Percentiles rank a stretch among this genome's conserved stretches.
These are phyloP conservation scores for Colletotrichum tamarilloi DNA, from an alignment of 2,329 filamentous ascomycete species.

Conservation along the genomic window DNA sequence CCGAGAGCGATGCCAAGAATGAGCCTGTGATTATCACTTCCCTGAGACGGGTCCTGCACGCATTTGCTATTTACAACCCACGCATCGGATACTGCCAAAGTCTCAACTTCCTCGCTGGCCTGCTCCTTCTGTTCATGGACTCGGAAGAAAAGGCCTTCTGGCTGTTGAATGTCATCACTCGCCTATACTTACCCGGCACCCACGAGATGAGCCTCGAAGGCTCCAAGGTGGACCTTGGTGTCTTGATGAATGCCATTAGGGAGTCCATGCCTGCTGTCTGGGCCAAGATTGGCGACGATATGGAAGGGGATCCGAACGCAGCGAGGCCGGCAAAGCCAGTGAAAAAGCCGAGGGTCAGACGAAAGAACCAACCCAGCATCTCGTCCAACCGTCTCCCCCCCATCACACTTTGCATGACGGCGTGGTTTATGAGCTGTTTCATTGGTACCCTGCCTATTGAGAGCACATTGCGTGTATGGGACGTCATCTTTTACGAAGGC, in stretches of 20 bases:
- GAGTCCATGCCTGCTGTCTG: constrained; percentile 87
- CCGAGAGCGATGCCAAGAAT: constrained; percentile 41
- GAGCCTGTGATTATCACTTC: constrained; percentile 85
- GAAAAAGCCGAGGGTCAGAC: constrained; percentile 48
- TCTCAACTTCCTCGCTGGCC: constrained; percentile 91
- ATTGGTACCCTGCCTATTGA: constrained; percentile 94
- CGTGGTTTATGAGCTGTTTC: constrained; percentile 98
- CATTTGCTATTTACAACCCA: constrained; percentile 91
- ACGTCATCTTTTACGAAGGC: constrained; percentile 95
- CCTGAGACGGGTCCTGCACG: constrained; percentile 85
- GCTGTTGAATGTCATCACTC: constrained; percentile 92
- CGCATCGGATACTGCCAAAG: constrained; percentile 96
- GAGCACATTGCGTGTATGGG: constrained; percentile 92
- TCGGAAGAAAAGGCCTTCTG: constrained; percentile 93
- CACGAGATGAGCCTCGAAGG: constrained; percentile 92
- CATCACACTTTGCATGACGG: constrained; percentile 91
- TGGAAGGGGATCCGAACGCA: constrained; percentile 62
- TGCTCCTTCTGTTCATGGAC: constrained; percentile 87
- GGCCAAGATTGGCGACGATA: constrained; percentile 86
- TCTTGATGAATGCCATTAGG: constrained; percentile 87
- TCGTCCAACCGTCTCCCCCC: constrained; percentile 76
- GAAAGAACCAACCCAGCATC: constrained; percentile 52
- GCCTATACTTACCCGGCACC: constrained; percentile 87
- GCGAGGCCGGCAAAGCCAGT: constrained; percentile 44
- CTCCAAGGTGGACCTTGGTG: constrained; percentile 92